Evolutionary conservation across 495 filamentous ascomycete species (phyloP).

Genomic region (Xylaria curta): DNA sequence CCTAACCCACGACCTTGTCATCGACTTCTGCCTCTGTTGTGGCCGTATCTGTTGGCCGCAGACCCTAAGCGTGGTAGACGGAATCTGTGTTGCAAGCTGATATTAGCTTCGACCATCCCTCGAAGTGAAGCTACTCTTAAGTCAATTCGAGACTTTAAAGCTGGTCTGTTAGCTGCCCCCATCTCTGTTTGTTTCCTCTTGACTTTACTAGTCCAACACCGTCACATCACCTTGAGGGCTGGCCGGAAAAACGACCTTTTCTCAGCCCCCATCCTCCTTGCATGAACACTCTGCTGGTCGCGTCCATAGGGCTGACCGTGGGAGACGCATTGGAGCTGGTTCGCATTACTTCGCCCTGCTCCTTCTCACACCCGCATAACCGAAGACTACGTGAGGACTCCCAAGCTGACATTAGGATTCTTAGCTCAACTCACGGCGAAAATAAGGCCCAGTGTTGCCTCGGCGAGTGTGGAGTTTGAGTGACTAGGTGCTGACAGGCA

Average conservation of each 20-base stretch:
- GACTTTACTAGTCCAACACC: neutral
- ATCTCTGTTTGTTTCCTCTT: slow-evolving; percentile 2
- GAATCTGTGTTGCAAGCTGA: neutral
- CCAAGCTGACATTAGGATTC: slow-evolving; percentile 18
- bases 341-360: neutral
- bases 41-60: neutral
- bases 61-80: neutral
- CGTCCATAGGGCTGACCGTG: slow-evolving; percentile 24
- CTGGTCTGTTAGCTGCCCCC: slow-evolving; percentile 6
- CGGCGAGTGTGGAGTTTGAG: neutral
- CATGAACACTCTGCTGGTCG: slow-evolving; percentile 18
- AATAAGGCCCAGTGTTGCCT: slow-evolving; percentile 11
- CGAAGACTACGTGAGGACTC: neutral
- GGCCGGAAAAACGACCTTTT: neutral
- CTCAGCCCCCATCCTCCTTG: slow-evolving; percentile 20
- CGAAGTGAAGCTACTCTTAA: slow-evolving; percentile 1
- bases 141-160: neutral
- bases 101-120: neutral
- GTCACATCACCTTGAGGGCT: slow-evolving; percentile 5
- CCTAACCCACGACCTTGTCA: neutral
- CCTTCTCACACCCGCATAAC: neutral
- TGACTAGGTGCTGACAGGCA: slow-evolving; percentile 3
- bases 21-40: neutral
- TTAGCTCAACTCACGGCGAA: neutral
- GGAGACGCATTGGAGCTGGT: neutral